Percentiles rank a stretch among this genome's conserved stretches.
These are phyloP conservation scores for Hypericum androsaemum DNA, from an alignment of 345 rosid genomes.

Conservation along the genomic window DNA sequence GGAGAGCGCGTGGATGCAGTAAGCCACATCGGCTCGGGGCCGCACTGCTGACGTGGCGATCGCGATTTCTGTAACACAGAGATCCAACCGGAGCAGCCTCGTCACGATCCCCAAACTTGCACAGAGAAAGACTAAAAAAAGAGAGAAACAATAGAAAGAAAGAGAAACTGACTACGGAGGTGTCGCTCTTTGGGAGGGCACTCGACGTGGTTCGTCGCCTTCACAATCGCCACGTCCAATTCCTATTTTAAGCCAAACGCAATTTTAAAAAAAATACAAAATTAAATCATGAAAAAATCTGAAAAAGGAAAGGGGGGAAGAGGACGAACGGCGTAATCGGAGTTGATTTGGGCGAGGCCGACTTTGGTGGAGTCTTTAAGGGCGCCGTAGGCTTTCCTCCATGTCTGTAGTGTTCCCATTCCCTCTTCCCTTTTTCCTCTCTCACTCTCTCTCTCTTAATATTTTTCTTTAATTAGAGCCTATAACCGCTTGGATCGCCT, in stretches of 20 bases:
- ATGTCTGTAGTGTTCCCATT: slow-evolving; percentile 94
- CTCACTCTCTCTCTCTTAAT: too few relatives aligned
- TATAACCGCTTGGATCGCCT: slow-evolving; percentile 4
- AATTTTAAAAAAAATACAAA: neutral
- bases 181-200: slow-evolving; percentile 95
- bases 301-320: neutral
- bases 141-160: neutral
- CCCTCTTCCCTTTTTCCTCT: neutral
- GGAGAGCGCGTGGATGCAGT: slow-evolving; percentile 74
- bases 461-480: neutral
- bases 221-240: slow-evolving; percentile 94
- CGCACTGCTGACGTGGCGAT: slow-evolving; percentile 63
- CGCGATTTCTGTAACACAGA: slow-evolving; percentile 46
- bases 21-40: slow-evolving; percentile 89
- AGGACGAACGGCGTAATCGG: slow-evolving; percentile 53
- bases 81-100: neutral
- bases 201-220: slow-evolving; percentile 96
- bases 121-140: neutral
- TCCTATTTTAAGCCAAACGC: slow-evolving; percentile 38
- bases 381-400: slow-evolving; percentile 96
- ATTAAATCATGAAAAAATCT: slow-evolving; percentile 13
- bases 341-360: slow-evolving; percentile 98
- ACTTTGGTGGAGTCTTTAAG: slow-evolving; percentile 96
- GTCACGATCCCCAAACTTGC: too few relatives aligned
- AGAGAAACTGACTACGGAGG: slow-evolving; percentile 55